phyloP scores from a whole-genome alignment of 768 basidiomycete genomes.

The Hericium erinaceus region DNA sequence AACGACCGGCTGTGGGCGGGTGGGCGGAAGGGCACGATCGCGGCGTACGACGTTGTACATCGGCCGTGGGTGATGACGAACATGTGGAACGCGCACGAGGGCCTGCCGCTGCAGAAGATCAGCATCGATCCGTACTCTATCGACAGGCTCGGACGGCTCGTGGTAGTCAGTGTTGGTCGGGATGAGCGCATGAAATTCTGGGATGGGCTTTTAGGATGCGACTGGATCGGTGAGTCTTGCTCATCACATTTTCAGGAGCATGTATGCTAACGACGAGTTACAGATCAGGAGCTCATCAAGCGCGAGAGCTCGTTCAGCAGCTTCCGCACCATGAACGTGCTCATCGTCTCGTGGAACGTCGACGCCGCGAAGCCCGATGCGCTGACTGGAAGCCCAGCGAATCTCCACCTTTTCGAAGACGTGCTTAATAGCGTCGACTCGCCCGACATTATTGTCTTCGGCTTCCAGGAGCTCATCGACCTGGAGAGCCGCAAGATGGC shows the following conservation, averaged over 20 bases:
- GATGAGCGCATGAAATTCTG: slow-evolving; percentile 72
- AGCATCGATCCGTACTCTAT: slow-evolving; percentile 69
- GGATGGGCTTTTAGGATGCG: slow-evolving; percentile 80
- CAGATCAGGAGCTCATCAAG: slow-evolving; percentile 70
- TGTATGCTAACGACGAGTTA: neutral
- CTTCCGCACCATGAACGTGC: slow-evolving; percentile 67
- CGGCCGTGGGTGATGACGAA: slow-evolving; percentile 86
- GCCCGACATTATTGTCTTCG: slow-evolving; percentile 89
- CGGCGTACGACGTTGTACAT: slow-evolving; percentile 64
- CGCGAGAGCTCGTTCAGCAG: slow-evolving; percentile 70
- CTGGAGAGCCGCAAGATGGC: slow-evolving; percentile 89
- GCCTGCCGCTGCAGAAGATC: slow-evolving; percentile 51
- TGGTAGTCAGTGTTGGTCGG: slow-evolving; percentile 66
- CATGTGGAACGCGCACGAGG: slow-evolving; percentile 69
- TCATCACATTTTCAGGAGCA: neutral
- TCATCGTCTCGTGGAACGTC: slow-evolving; percentile 89
- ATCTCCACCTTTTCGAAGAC: slow-evolving; percentile 72
- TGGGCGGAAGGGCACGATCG: slow-evolving; percentile 69
- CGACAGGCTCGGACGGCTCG: slow-evolving; percentile 54
- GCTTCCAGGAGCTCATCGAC: slow-evolving; percentile 94
- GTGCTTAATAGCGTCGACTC: slow-evolving; percentile 59
- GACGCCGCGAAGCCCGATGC: slow-evolving; percentile 80
- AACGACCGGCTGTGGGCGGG: slow-evolving; percentile 84
- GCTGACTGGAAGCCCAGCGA: slow-evolving; percentile 56
- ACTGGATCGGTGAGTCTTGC: slow-evolving; percentile 72